These are phyloP conservation scores for Panicum virgatum DNA, from an alignment of 202 grass and related monocot genomes.

Conservation along the genomic window DNA sequence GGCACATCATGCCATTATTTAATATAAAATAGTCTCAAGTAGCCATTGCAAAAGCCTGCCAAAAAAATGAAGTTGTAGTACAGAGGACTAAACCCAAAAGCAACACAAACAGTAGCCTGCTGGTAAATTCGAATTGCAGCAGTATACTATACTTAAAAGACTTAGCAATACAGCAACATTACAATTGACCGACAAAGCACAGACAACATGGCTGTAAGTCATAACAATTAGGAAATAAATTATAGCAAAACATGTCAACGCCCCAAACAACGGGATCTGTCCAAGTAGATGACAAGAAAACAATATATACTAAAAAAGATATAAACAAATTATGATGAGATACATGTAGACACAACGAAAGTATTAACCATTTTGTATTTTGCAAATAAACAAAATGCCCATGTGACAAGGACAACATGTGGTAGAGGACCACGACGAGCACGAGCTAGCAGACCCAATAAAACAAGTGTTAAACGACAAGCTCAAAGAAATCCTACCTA, in stretches of 20 bases:
- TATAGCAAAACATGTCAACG: conserved; percentile 25
- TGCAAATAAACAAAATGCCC: conserved; percentile 15
- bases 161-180: not conserved
- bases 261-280: conserved; percentile 12
- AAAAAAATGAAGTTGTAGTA: not conserved
- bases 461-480: conserved; percentile 45
- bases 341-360: conserved; percentile 22
- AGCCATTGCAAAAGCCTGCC: not conserved
- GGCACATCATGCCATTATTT: not conserved
- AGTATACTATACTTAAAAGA: not conserved
- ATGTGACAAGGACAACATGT: conserved; percentile 46
- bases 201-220: conserved; percentile 21
- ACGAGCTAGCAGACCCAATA: conserved; percentile 16
- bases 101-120: not conserved
- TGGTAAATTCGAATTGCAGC: not conserved
- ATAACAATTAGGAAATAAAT: conserved; percentile 31
- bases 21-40: too few relatives aligned
- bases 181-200: not conserved
- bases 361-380: conserved; percentile 10
- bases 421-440: conserved; percentile 29
- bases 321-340: conserved; percentile 7
- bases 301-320: not conserved
- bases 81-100: conserved; percentile 1
- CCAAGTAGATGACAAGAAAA: conserved; percentile 10
- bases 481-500: conserved; percentile 45